phyloP scores from a whole-genome alignment of 805 yeast species.

The Candida methanosorbosa region DNA sequence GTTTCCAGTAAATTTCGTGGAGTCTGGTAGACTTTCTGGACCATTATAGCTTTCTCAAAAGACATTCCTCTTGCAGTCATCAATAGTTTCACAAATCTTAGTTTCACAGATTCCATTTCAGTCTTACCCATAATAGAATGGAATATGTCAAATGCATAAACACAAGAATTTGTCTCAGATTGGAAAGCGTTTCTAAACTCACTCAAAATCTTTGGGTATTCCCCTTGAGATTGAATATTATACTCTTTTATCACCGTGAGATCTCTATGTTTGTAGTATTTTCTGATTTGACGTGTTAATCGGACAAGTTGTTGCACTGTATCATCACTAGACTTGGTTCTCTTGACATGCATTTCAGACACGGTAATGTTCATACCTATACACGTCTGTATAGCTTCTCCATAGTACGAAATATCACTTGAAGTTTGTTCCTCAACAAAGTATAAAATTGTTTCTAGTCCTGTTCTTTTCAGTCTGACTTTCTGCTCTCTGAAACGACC shows the following conservation, averaged over 20 bases:
- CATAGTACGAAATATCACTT: constrained; percentile 36
- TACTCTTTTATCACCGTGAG: constrained; percentile 45
- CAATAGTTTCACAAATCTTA: constrained; percentile 65
- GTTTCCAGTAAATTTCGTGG: constrained; percentile 51
- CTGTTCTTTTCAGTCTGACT: constrained; percentile 59
- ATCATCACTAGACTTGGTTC: constrained; percentile 66
- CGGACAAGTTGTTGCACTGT: constrained; percentile 53
- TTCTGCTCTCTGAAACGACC: constrained; percentile 89
- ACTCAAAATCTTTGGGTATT: constrained; percentile 33
- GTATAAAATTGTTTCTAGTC: constrained; percentile 60
- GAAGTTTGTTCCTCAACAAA: constrained; percentile 67
- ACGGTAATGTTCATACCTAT: constrained; percentile 61
- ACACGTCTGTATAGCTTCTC: constrained; percentile 67
- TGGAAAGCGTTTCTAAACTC: constrained; percentile 26
- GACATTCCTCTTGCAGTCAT: constrained; percentile 78
- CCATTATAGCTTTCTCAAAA: constrained; percentile 72
- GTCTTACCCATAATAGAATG: constrained; percentile 64
- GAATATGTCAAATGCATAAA: constrained; percentile 46
- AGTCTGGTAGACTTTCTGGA: constrained; percentile 66
- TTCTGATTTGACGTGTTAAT: constrained; percentile 36
- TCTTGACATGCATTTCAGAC: constrained; percentile 56
- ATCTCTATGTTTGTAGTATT: constrained; percentile 27
- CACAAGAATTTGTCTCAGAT: constrained; percentile 22
- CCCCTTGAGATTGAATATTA: constrained; percentile 39
- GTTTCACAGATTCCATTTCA: constrained; percentile 61